Evolutionary conservation across 192 early-diverging fungal species (phyloP).

Genomic region (Coemansia sp.): DNA sequence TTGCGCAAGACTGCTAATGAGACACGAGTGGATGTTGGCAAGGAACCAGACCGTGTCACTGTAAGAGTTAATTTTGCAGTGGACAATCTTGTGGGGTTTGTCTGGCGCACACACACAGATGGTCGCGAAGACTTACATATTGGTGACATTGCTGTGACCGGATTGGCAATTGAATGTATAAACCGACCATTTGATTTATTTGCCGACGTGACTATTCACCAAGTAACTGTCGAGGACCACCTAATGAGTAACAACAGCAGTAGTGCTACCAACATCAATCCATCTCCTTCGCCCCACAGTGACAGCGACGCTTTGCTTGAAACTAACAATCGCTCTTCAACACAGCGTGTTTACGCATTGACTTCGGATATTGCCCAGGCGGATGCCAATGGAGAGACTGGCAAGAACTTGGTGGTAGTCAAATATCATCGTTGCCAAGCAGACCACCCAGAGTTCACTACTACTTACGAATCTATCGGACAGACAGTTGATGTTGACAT

Average conservation of each 20-base stretch:
- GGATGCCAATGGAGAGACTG: constrained; percentile 45
- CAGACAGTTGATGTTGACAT: constrained; percentile 78
- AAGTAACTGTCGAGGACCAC: constrained; percentile 76
- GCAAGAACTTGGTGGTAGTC: constrained; percentile 68
- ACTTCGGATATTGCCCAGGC: constrained; percentile 54
- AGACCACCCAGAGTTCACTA: constrained; percentile 68
- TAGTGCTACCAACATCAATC: not conserved
- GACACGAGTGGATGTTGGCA: constrained; percentile 25
- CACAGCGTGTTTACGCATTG: constrained; percentile 39
- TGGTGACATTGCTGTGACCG: constrained; percentile 58
- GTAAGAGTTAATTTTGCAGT: constrained; percentile 51
- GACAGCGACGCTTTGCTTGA: not conserved
- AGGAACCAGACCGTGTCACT: constrained; percentile 42
- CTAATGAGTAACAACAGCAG: constrained; percentile 18
- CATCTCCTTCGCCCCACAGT: not conserved
- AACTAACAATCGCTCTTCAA: not conserved
- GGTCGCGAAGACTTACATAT: constrained; percentile 50
- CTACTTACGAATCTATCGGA: constrained; percentile 73
- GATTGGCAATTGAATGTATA: constrained; percentile 67
- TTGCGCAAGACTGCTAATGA: constrained; percentile 30
- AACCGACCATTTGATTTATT: constrained; percentile 64
- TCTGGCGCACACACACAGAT: constrained; percentile 47
- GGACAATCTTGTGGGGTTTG: constrained; percentile 52
- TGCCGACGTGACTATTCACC: constrained; percentile 72
- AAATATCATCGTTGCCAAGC: constrained; percentile 72